phyloP scores from a whole-genome alignment of 2,329 filamentous ascomycete species.

The Coniella vitis region DNA sequence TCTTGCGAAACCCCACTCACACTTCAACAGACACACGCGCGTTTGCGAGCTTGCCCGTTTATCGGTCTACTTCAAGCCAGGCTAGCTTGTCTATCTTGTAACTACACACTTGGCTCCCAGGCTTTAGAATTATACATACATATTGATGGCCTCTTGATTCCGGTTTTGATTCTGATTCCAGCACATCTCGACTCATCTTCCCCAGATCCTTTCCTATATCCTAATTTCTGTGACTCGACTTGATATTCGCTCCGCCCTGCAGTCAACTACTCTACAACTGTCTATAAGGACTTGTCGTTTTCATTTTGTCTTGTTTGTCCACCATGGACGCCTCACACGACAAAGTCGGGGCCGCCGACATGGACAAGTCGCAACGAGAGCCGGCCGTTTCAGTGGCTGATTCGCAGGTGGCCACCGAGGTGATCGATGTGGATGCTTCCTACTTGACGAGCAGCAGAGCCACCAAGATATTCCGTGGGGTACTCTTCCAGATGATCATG shows the following conservation, averaged over 20 bases:
- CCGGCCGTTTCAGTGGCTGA: conserved; percentile 1
- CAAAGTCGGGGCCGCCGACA: not conserved
- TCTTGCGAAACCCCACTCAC: too few relatives aligned
- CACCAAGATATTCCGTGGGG: conserved; percentile 10
- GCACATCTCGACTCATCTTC: not conserved
- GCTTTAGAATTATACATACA: too few relatives aligned
- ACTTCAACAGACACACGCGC: too few relatives aligned
- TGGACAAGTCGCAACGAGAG: not conserved
- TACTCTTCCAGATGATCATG: conserved; percentile 15
- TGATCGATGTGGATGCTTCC: conserved; percentile 9
- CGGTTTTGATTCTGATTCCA: not conserved
- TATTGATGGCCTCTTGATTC: not conserved
- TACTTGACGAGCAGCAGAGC: conserved; percentile 10
- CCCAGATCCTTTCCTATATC: not conserved
- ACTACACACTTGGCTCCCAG: too few relatives aligned
- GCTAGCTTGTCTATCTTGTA: too few relatives aligned
- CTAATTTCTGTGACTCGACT: not conserved
- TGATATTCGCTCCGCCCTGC: too few relatives aligned
- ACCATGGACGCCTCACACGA: not conserved
- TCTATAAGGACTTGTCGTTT: too few relatives aligned
- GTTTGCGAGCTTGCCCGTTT: too few relatives aligned
- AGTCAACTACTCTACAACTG: too few relatives aligned
- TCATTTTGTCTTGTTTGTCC: not conserved
- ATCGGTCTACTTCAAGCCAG: too few relatives aligned
- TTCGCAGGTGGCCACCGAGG: conserved; percentile 9